Conservation (phyloP, 1,284 basidiomycete genomes). For the Polyporus tsugae region DNA sequence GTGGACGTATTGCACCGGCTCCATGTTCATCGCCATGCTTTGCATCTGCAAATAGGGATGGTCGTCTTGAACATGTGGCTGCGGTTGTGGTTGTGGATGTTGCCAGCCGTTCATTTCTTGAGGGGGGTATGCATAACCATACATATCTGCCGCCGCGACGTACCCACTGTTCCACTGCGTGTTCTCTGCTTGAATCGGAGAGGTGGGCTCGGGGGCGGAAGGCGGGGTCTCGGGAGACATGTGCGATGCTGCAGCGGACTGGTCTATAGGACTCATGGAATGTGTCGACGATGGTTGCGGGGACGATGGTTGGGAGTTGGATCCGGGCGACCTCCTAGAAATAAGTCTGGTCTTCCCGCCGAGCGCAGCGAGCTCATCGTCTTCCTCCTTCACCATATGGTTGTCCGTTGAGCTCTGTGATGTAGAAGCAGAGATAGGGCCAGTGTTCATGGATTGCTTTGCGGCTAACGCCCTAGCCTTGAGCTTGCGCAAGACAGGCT, state of each 20-base stretch:
- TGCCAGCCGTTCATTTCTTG: constrained; percentile 34
- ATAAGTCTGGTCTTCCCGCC: constrained; percentile 70
- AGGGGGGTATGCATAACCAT: constrained; percentile 32
- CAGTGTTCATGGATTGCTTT: constrained; percentile 20
- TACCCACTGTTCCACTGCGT: constrained; percentile 26
- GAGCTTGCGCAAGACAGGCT: constrained; percentile 70
- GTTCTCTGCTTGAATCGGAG: constrained; percentile 11
- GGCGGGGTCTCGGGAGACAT: constrained; percentile 30
- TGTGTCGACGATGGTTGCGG: constrained; percentile 38
- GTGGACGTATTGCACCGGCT: constrained; percentile 25
- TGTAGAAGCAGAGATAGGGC: constrained; percentile 14
- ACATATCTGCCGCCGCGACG: constrained; percentile 23
- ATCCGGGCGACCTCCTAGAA: constrained; percentile 58
- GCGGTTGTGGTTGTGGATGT: constrained; percentile 35
- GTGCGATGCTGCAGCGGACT: constrained; percentile 24
- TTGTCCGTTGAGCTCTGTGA: constrained; percentile 35
- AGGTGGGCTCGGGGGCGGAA: constrained; percentile 10
- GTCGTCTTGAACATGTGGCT: constrained; percentile 12
- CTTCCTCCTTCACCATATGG: constrained; percentile 57
- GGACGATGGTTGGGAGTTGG: constrained; percentile 47
- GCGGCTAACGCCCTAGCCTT: constrained; percentile 53
- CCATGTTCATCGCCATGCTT: constrained; percentile 26
- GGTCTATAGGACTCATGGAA: constrained; percentile 37
- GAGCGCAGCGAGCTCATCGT: constrained; percentile 64
- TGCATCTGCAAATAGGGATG: constrained; percentile 31